Evolutionary conservation across 768 basidiomycete genomes (phyloP).

Genomic region (Myochromella boudieri): DNA sequence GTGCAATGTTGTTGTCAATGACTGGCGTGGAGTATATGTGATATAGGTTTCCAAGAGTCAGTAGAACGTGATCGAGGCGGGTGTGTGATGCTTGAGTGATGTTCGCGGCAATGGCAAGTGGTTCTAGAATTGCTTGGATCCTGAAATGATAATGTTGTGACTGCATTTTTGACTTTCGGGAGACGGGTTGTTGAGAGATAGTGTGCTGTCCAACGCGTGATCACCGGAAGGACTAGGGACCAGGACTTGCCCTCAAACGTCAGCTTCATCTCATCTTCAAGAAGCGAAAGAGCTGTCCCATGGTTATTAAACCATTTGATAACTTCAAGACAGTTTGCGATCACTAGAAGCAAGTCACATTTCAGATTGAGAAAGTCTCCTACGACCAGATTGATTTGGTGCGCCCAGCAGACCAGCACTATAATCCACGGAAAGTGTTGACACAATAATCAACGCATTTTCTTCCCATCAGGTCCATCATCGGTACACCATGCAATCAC

Average conservation of each 20-base stretch:
- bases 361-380: slow-evolving; percentile 29
- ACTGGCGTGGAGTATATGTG: slow-evolving; percentile 9
- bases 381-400: slow-evolving; percentile 34
- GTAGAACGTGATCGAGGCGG: slow-evolving; percentile 24
- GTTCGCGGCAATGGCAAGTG: slow-evolving; percentile 25
- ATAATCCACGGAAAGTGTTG: slow-evolving; percentile 10
- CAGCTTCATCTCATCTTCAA: slow-evolving; percentile 24
- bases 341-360: slow-evolving; percentile 10
- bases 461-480: slow-evolving; percentile 22
- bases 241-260: slow-evolving; percentile 15
- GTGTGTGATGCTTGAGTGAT: slow-evolving; percentile 20
- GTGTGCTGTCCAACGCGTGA: slow-evolving; percentile 34
- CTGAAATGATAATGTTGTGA: slow-evolving; percentile 2
- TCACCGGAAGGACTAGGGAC: slow-evolving; percentile 28
- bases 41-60: slow-evolving; percentile 24
- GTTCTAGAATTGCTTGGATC: slow-evolving; percentile 20
- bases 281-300: slow-evolving; percentile 22
- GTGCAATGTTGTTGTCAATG: slow-evolving; percentile 9
- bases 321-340: slow-evolving; percentile 18
- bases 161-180: slow-evolving; percentile 9
- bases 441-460: slow-evolving; percentile 15
- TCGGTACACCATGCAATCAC: slow-evolving; percentile 24
- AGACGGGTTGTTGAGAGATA: slow-evolving; percentile 21
- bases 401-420: slow-evolving; percentile 24
- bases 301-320: slow-evolving; percentile 36